phyloP scores from a whole-genome alignment of 495 filamentous ascomycete species.

The Podospora conica region DNA sequence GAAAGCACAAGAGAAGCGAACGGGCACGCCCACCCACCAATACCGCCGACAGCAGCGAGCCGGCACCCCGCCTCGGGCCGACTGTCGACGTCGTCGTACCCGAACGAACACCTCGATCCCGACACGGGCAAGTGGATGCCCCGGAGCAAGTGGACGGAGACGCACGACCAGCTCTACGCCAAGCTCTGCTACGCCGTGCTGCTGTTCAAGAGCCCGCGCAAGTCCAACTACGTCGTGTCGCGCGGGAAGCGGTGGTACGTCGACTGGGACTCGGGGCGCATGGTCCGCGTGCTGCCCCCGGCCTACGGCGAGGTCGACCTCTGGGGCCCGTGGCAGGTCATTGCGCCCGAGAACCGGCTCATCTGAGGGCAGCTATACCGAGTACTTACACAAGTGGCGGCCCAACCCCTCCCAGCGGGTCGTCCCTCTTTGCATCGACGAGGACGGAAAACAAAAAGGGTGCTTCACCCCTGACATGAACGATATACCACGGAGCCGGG shows the following conservation, averaged over 20 bases:
- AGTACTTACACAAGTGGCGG: background rate
- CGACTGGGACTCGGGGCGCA: slow-evolving; percentile 42
- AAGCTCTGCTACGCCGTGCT: slow-evolving; percentile 49
- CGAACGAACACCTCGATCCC: slow-evolving; percentile 31
- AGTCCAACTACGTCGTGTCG: slow-evolving; percentile 40
- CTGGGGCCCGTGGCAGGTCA: slow-evolving; percentile 33
- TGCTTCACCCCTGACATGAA: background rate
- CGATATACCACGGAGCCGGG: background rate
- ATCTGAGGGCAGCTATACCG: slow-evolving; percentile 12
- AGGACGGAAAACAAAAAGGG: background rate
- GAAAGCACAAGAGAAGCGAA: slow-evolving; percentile 8
- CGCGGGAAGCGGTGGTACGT: slow-evolving; percentile 43
- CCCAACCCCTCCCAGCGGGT: background rate
- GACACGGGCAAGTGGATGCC: slow-evolving; percentile 47
- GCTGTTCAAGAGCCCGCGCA: slow-evolving; percentile 37
- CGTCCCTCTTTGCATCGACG: background rate
- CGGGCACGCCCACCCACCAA: background rate
- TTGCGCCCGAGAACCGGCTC: slow-evolving; percentile 29
- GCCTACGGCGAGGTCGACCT: slow-evolving; percentile 35
- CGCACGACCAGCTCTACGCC: slow-evolving; percentile 49
- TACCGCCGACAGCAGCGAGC: slow-evolving; percentile 3
- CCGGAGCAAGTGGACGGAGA: slow-evolving; percentile 37
- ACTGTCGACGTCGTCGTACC: slow-evolving; percentile 29
- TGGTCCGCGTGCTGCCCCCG: slow-evolving; percentile 37
- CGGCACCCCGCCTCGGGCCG: slow-evolving; percentile 24